Base-by-base conservation (phyloP, 805 yeast genomes). In the Candida ovalis region DNA sequence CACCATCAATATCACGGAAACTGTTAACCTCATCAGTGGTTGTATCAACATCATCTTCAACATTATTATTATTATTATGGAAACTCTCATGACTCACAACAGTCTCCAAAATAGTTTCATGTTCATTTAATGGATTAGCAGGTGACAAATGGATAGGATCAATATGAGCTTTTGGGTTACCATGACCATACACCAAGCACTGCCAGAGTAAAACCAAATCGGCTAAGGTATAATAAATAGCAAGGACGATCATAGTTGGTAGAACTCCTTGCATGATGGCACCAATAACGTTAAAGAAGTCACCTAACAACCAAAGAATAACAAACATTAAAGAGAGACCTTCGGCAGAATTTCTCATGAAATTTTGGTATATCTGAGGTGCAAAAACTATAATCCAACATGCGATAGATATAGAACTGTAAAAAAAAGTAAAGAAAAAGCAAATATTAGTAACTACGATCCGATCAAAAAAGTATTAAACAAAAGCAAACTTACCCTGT, bases 361-460 rank as follows among this genome's bases (percentile, higher is more conserved):
- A 90, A 64, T 91, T 92, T 63, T 94, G 97, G 66, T 89, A 91
- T 40, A 94, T 86, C 64, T 92, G 98, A 10, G 98, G 98, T 35
- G 96, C 95, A 73, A 94, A 92, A 17, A 92, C 99, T 43, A 94
- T 91, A 50, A 94, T 85, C 99, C 99, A 92, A 66, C 97, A 94
- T 15, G 97, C 96, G 42, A 92, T 80, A 18, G 98, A 92, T 32
- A 94, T 89, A 12, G 96, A 88, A 24, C 87, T 73, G 63, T 39
- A 56, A 25, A 19, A 23, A 17, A 25, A 19, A 23, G 17, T 13
- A 18, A 25, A 3, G 17, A 37, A 43, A 10, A 28, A 12, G 3
- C 30, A 39, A 10, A n/a, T 18, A 18, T 21, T 27, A 39, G 15
- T 21, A n/a, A 25, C 15, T 28, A 21, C 12, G 5, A 15, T n/a